Evolutionary conservation across 352 stramenopile species (phyloP).

Genomic region (Saprolegnia diclina): DNA sequence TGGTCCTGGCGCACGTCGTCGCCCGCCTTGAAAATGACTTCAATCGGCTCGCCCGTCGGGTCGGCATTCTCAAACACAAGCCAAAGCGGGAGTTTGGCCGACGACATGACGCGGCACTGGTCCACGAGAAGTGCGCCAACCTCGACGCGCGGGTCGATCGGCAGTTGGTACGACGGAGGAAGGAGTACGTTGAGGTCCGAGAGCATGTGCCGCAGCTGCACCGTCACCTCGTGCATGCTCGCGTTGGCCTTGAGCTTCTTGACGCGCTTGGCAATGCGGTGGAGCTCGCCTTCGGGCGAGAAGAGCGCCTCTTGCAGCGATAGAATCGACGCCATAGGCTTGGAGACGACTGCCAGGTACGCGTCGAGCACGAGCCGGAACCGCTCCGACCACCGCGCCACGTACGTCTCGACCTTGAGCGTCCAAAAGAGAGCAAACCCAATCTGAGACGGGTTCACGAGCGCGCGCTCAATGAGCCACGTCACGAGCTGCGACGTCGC

Average conservation of each 20-base stretch:
- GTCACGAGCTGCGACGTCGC: conserved; percentile 67
- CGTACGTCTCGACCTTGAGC: conserved; percentile 86
- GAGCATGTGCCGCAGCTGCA: conserved; percentile 59
- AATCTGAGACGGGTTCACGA: conserved; percentile 84
- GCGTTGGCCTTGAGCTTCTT: conserved; percentile 14
- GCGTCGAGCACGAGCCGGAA: conserved; percentile 78
- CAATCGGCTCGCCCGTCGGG: conserved; percentile 53
- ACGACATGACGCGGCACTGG: conserved; percentile 88
- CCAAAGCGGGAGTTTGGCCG: conserved; percentile 79
- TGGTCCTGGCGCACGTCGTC: conserved; percentile 95
- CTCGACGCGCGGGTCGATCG: conserved; percentile 78
- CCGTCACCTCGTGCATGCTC: not conserved
- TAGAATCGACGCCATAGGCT: conserved; percentile 88
- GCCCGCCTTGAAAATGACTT: conserved; percentile 91
- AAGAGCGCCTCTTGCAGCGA: conserved; percentile 71
- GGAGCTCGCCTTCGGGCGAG: conserved; percentile 8
- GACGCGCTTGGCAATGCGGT: conserved; percentile 16
- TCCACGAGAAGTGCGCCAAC: conserved; percentile 76
- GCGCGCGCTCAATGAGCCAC: conserved; percentile 80
- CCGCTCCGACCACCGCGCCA: conserved; percentile 67
- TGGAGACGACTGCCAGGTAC: conserved; percentile 54
- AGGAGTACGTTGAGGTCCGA: conserved; percentile 78
- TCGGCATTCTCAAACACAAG: conserved; percentile 38
- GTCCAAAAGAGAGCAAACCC: conserved; percentile 87
- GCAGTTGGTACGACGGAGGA: conserved; percentile 79